phyloP scores from a whole-genome alignment of 2,329 filamentous ascomycete species.

The Colletotrichum tropicale region DNA sequence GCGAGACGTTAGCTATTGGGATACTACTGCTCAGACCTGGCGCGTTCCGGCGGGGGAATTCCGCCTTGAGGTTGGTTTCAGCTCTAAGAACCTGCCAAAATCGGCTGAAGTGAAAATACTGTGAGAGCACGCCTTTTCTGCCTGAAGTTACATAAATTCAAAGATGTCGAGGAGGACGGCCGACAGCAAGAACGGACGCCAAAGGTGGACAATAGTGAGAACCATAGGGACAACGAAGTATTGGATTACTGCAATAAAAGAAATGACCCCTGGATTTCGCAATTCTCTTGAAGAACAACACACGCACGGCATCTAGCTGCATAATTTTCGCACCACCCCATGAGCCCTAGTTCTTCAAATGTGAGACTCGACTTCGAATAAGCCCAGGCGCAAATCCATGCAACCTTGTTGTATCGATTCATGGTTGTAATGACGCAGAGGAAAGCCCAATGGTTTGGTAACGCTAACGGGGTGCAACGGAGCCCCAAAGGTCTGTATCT shows the following conservation, averaged over 20 bases:
- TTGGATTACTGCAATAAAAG: no score
- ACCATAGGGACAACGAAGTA: no score
- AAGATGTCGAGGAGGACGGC: no score
- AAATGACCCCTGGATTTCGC: no score
- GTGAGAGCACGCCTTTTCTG: neutral
- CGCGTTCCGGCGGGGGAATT: slow-evolving; percentile 49
- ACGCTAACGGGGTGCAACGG: neutral
- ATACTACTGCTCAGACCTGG: slow-evolving; percentile 65
- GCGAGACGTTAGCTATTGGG: slow-evolving; percentile 71
- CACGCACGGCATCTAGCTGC: neutral
- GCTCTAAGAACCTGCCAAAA: neutral
- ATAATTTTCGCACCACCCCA: no score
- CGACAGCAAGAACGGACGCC: no score
- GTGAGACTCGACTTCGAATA: no score
- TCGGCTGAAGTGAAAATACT: neutral
- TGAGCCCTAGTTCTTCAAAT: no score
- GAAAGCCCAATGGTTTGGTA: neutral
- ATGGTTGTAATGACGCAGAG: neutral
- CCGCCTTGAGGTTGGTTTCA: slow-evolving; percentile 41
- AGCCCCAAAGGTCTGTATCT: neutral
- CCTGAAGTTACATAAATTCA: neutral
- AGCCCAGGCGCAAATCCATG: no score
- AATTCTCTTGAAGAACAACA: no score
- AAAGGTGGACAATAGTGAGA: no score
- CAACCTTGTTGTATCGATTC: no score